These are phyloP conservation scores for Aspergillus cristatus DNA, from an alignment of 495 filamentous ascomycete species.

Conservation along the genomic window DNA sequence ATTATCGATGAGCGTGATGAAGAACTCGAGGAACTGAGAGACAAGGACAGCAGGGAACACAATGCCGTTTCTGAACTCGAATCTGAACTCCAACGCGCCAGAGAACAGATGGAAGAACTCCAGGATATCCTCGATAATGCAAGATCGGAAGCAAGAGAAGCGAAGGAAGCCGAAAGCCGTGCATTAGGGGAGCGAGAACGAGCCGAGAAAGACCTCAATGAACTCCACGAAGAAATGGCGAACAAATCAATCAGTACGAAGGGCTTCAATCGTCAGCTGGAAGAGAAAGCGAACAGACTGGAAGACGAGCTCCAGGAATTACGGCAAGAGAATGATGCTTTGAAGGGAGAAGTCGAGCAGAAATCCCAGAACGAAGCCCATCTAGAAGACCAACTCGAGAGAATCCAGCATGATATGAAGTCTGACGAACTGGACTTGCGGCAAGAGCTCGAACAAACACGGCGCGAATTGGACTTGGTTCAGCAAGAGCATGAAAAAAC, in stretches of 20 bases:
- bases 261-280: constrained; percentile 65
- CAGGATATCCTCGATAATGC: constrained; percentile 49
- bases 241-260: constrained; percentile 72
- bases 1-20: constrained; percentile 56
- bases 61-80: constrained; percentile 43
- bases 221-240: constrained; percentile 67
- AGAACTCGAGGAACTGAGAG: constrained; percentile 51
- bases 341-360: constrained; percentile 42
- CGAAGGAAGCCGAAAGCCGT: constrained; percentile 49
- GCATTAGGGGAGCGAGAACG: constrained; percentile 52
- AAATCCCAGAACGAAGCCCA: constrained; percentile 31
- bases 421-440: constrained; percentile 32
- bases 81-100: constrained; percentile 43
- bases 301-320: constrained; percentile 54
- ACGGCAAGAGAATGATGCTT: constrained; percentile 44
- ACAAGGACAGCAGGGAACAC: constrained; percentile 43
- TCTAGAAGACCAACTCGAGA: constrained; percentile 33
- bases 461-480: constrained; percentile 27
- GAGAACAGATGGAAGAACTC: constrained; percentile 50
- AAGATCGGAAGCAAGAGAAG: constrained; percentile 44
- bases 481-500: constrained; percentile 30
- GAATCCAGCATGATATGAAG: constrained; percentile 33
- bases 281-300: constrained; percentile 57
- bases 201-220: constrained; percentile 39
- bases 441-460: constrained; percentile 32